Evolutionary conservation across 768 basidiomycete genomes (phyloP), one percentile per base, ranked within the genome.

Genomic region (Gymnopilus junonius): DNA sequence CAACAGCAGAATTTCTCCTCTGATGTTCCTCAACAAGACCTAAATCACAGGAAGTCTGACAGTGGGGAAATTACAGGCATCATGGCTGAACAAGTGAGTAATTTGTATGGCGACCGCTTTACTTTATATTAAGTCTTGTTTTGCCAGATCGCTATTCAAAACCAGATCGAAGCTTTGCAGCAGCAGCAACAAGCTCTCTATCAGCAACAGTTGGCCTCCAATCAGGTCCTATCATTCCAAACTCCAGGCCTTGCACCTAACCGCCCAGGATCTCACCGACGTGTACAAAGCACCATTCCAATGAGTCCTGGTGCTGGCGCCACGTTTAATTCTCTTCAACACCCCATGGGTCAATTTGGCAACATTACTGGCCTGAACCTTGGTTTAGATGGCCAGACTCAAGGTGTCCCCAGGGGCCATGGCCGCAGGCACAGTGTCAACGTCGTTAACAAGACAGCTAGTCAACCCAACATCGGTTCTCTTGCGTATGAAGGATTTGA

Each of bases 61-160:
- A 85, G 83, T 58, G 89, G 88, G 55, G 94, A 97, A 73, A 87
- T 95, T 59, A 87, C 86, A 34, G 92, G 92, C 25, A 91, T 96
- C 60, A 95, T 98, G 94, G 94, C 94, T 6, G 95, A 98, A 76
- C 97, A 98, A 85, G 95, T 94, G 88, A 77, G 86, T 86, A n/a
- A 25, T 48, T n/a, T 60, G 55, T 37, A 40, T 31, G 37, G 1
- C 35, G 46, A 39, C 54, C 58, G 21, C 59, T 15, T 20, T 12
- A 8, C 11, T 35, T 59, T 62, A 48, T n/a, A 50, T 39, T 29
- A 3, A 53, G 23, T 21, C 39, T 50, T 45, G 50, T 34, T 57
- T 21, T 21, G n/a, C 23, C 71, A 94, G 92, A 92, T 96, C 71
- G 93, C 93, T 46, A 72, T 97, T 60, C 95, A 96, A 77, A 93